Evolutionary conservation across 352 stramenopile genomes (phyloP), one percentile per base, ranked within the genome.

Genomic region (Blastocystis sp.): DNA sequence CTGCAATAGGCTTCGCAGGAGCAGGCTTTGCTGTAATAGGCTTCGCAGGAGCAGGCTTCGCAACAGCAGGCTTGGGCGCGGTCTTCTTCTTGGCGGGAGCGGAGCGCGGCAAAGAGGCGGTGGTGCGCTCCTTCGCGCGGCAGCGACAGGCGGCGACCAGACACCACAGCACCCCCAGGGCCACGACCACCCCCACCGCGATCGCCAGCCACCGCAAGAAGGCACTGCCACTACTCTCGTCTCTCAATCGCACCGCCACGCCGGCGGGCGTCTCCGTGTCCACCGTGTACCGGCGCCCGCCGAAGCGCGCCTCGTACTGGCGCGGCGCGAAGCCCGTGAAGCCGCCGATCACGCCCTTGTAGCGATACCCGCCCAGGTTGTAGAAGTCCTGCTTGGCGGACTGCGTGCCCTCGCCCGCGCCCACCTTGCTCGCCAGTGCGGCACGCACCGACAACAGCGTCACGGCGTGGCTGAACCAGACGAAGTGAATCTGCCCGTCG

Each of bases 391-490:
- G 19, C n/a, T 24, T 45, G 38, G 19, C 38, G 38, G 38, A 45
- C 64, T 71, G 64, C 19, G 17, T 71, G 19, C n/a, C 38, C 45
- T 66, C 19, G 60, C 59, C 61, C 21, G 65, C 65, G 28, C 48
- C 71, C 9, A 65, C 52, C 34, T 81, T 81, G n/a, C 21, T 52
- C 54, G 54, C 28, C n/a, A 81, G 71, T 24, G 65, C 60, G 14
- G 60, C 38, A 45, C 71, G 71, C 17, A 81, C 54, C 28, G 52
- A 68, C n/a, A 81, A 6, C 48, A 81, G 28, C 28, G 71, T 68
- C n/a, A 81, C 48, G n/a, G 2, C 19, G 43, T 81, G 59, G 9
- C 40, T 66, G n/a, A 81, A 81, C 45, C 60, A 65, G 4, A 81
- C 28, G 21, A 45, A 65, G 45, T 81, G 42, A 64, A 81, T 81